Conservation (phyloP, 2,329 filamentous ascomycete species). For the Phyllachora maydis region DNA sequence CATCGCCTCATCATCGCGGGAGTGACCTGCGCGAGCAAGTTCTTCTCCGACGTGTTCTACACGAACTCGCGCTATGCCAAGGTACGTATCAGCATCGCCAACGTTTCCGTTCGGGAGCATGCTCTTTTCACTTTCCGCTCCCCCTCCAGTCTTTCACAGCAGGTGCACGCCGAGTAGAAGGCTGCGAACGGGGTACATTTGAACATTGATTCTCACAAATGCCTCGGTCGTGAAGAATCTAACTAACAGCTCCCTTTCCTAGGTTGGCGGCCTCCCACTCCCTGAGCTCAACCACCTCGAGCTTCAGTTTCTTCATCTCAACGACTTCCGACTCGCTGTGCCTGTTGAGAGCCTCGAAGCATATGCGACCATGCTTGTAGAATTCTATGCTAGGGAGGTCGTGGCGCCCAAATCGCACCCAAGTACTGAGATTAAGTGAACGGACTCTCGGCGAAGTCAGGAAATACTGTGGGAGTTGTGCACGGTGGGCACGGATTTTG, state of each 20-base stretch:
- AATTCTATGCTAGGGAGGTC: slow-evolving; percentile 89
- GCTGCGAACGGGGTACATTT: no score
- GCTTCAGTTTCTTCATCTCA: slow-evolving; percentile 83
- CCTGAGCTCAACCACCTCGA: slow-evolving; percentile 91
- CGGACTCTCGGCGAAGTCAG: no score
- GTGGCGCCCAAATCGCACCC: no score
- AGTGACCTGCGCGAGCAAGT: slow-evolving; percentile 96
- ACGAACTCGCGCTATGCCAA: slow-evolving; percentile 98
- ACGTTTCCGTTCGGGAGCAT: neutral
- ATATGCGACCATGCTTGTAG: slow-evolving; percentile 95
- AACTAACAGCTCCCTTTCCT: neutral
- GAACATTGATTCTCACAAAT: no score
- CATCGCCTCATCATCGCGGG: slow-evolving; percentile 91
- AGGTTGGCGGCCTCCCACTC: slow-evolving; percentile 88
- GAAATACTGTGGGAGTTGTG: no score
- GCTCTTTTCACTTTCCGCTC: no score
- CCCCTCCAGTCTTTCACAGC: neutral
- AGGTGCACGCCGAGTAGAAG: no score
- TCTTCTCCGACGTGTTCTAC: slow-evolving; percentile 97
- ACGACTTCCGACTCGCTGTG: slow-evolving; percentile 86
- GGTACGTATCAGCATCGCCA: slow-evolving; percentile 29
- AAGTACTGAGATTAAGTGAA: no score
- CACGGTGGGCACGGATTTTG: no score
- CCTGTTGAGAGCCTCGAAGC: slow-evolving; percentile 90
- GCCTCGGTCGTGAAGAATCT: no score